Evolutionary conservation across 805 yeast genomes (phyloP), one percentile per base, ranked within the genome.

Genomic region (Suhomyces tanzawaensis): DNA sequence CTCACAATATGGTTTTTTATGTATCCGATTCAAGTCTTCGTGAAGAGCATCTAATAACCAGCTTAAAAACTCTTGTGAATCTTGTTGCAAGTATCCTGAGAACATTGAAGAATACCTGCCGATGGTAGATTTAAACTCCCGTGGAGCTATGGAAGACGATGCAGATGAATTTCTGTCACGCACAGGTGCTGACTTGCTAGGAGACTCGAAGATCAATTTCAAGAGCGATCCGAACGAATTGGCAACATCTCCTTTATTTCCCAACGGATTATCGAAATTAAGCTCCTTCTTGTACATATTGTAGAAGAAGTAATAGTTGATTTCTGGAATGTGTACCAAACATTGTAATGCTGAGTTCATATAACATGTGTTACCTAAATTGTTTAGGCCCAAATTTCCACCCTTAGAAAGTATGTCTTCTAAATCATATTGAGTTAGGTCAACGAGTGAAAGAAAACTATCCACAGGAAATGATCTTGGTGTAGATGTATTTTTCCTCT

Each of bases 321-420:
- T 60, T 57, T 88, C 96, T 1, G 95, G 95, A 9, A 90, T 73
- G 54, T 91, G 98, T 0, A 79, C 74, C 29, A 91, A 64, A 53
- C 97, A 91, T 55, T 93, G 98, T 31, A 91, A 63, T 0, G 96
- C 96, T 7, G 95, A 85, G 58, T 88, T 89, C 97, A 90, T 89
- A 58, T 88, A 90, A 59, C 97, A 90, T 0, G 95, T 82, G 56
- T 90, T 90, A 2, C 97, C 97, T 44, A 89, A 64, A 53, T 87
- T 90, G 36, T 58, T 72, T 65, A 53, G 82, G 47, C 44, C 97
- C 82, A 41, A 71, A 58, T 32, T 69, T 55, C 47, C 96, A 13
- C 66, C 63, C 8, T 45, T 36, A 1, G 34, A 19, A 19, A 48
- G 31, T 3, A 50, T 29, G 2, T 19, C n/a, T 6, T 42, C 42